These are phyloP conservation scores for Fennellomyces sp. DNA, from an alignment of 371 early-diverging fungal species.

Conservation along the genomic window DNA sequence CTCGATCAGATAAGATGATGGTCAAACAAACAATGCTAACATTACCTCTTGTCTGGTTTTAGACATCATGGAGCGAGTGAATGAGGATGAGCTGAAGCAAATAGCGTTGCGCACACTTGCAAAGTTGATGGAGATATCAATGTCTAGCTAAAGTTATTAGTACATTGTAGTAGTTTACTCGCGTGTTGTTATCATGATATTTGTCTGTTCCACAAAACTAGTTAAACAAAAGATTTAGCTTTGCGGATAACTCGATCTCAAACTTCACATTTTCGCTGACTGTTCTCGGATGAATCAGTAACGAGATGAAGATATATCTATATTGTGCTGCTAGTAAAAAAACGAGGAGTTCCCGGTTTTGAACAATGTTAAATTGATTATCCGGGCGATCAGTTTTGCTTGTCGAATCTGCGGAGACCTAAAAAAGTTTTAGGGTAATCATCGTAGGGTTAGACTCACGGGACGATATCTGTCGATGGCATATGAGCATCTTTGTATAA, in stretches of 20 bases:
- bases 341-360: too few relatives aligned
- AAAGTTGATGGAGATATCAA: constrained; percentile 14
- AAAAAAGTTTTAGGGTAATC: neutral
- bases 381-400: neutral
- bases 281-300: too few relatives aligned
- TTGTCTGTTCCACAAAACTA: neutral
- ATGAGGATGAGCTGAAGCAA: constrained; percentile 17
- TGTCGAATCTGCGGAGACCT: neutral
- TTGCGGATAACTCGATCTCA: neutral
- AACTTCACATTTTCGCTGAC: too few relatives aligned
- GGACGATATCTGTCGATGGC: too few relatives aligned
- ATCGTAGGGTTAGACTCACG: too few relatives aligned
- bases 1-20: neutral
- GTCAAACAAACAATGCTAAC: neutral
- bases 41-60: neutral
- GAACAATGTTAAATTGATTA: neutral
- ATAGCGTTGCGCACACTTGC: constrained; percentile 12
- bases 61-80: constrained; percentile 14
- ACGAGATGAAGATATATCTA: too few relatives aligned
- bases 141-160: neutral
- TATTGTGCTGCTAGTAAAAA: too few relatives aligned
- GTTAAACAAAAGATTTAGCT: neutral
- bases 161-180: too few relatives aligned
- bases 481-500: too few relatives aligned
- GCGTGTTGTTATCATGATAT: neutral